Percentiles rank a stretch among this genome's conserved stretches.
Conservation (phyloP, 2,329 filamentous ascomycete species). For the Aspergillus sp. region DNA sequence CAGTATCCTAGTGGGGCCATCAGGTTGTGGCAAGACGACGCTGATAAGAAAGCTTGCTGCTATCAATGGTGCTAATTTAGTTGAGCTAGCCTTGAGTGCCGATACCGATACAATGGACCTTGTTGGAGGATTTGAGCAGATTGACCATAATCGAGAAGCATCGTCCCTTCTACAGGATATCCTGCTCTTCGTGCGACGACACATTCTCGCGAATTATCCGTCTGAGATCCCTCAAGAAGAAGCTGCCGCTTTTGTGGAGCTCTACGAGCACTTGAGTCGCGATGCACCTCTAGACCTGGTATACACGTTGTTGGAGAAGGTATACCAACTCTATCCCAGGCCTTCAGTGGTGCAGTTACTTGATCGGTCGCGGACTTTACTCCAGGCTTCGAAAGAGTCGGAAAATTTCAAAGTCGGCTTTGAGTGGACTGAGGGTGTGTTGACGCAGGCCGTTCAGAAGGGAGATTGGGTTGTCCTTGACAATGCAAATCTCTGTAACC, state of each 20-base stretch:
- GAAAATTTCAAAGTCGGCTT: constrained; percentile 71
- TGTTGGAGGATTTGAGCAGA: constrained; percentile 94
- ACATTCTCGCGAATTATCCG: constrained; percentile 33
- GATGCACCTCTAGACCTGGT: constrained; percentile 32
- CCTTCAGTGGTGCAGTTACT: constrained; percentile 52
- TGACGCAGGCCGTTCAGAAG: constrained; percentile 80
- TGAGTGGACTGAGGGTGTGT: constrained; percentile 92
- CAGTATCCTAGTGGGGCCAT: constrained; percentile 80
- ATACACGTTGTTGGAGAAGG: constrained; percentile 30
- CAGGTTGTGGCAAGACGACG: constrained; percentile 83
- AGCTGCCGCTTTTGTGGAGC: constrained; percentile 27
- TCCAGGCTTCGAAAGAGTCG: constrained; percentile 56
- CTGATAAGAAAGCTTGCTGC: constrained; percentile 80
- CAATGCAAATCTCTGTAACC: constrained; percentile 94
- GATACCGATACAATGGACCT: constrained; percentile 97
- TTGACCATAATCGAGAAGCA: constrained; percentile 74
- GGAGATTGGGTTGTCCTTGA: constrained; percentile 94
- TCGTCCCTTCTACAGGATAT: constrained; percentile 60
- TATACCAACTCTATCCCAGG: constrained; percentile 44
- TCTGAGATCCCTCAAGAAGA: constrained; percentile 21
- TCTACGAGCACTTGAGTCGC: constrained; percentile 31
- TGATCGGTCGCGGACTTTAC: constrained; percentile 50
- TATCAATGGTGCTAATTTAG: constrained; percentile 69
- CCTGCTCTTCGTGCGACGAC: constrained; percentile 51
- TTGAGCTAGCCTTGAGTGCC: constrained; percentile 85